Percentiles rank a stretch among this genome's conserved stretches.
Evolutionary conservation across 2,329 filamentous ascomycete species (phyloP).

Genomic region (Exophiala sideris): DNA sequence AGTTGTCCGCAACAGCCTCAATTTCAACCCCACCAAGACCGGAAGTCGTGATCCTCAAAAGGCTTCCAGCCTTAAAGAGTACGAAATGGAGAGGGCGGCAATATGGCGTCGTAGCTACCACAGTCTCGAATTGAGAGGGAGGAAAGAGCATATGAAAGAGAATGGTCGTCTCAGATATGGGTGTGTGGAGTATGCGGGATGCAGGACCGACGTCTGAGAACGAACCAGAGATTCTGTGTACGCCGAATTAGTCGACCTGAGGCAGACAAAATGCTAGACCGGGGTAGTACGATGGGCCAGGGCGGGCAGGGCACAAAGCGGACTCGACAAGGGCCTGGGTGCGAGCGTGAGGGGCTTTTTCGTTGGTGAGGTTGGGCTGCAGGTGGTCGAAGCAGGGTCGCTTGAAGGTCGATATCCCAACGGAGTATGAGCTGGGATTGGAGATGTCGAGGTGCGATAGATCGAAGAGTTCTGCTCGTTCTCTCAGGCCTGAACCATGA

Average conservation of each 20-base stretch:
- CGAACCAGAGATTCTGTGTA: constrained; percentile 9
- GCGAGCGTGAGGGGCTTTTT: constrained; percentile 11
- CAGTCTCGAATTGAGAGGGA: constrained; percentile 10
- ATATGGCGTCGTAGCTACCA: constrained; percentile 4
- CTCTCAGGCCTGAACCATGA: too few species aligned
- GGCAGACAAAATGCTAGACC: constrained; percentile 8
- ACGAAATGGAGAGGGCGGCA: neutral
- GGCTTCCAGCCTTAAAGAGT: constrained; percentile 1
- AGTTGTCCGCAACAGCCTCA: constrained; percentile 19
- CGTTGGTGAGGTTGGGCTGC: constrained; percentile 15
- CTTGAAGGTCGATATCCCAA: constrained; percentile 6
- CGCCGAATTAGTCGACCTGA: constrained; percentile 12
- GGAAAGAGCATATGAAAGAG: constrained; percentile 23
- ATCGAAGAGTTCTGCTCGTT: too few species aligned
- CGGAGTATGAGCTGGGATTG: too few species aligned
- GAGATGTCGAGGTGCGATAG: too few species aligned
- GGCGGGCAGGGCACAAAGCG: constrained; percentile 11
- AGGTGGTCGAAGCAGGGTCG: constrained; percentile 13
- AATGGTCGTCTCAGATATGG: constrained; percentile 8
- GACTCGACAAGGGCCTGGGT: constrained; percentile 14
- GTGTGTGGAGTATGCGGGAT: constrained; percentile 15
- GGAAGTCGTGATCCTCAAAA: constrained; percentile 2
- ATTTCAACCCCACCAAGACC: constrained; percentile 5
- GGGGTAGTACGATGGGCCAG: constrained; percentile 8
- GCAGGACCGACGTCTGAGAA: constrained; percentile 2